These are phyloP conservation scores for Camellia granthamiana DNA, from an alignment of 148 eudicot species.

Conservation along the genomic window DNA sequence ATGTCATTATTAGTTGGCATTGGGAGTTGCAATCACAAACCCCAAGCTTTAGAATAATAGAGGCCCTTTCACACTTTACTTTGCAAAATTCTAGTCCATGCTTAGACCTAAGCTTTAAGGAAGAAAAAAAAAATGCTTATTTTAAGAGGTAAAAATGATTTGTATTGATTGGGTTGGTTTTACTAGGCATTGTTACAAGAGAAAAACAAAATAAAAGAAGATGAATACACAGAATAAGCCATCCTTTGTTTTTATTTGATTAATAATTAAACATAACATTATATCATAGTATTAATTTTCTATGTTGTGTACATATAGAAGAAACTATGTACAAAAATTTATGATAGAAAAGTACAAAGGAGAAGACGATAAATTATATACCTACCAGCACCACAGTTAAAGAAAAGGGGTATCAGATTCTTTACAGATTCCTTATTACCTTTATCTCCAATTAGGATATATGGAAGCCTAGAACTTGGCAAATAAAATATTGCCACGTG, in stretches of 20 bases:
- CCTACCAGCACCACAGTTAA: slow-evolving; percentile 9
- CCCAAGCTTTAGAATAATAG: slow-evolving; percentile 38
- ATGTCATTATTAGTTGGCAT: slow-evolving; percentile 53
- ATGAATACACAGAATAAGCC: slow-evolving; percentile 2
- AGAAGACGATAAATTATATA: slow-evolving; percentile 25
- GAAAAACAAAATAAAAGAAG: neutral
- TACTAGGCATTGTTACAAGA: slow-evolving; percentile 3
- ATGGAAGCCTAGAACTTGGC: neutral
- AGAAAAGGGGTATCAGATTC: slow-evolving; percentile 28
- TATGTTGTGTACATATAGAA: neutral
- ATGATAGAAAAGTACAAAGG: slow-evolving; percentile 19
- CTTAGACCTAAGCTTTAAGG: neutral
- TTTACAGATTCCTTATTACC: neutral
- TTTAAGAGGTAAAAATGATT: slow-evolving; percentile 18
- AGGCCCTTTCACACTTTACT: slow-evolving; percentile 11
- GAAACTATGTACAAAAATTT: slow-evolving; percentile 19
- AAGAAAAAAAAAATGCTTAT: neutral
- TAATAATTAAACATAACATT: neutral
- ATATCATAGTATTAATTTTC: neutral
- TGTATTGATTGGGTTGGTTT: slow-evolving; percentile 26
- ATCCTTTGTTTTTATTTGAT: slow-evolving; percentile 7
- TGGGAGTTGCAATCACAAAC: slow-evolving; percentile 42
- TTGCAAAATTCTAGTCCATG: slow-evolving; percentile 8
- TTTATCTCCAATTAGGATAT: slow-evolving; percentile 11
- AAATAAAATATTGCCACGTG: slow-evolving; percentile 21